Base-by-base conservation (phyloP, 495 filamentous ascomycete genomes). In the Neurospora intermedia region DNA sequence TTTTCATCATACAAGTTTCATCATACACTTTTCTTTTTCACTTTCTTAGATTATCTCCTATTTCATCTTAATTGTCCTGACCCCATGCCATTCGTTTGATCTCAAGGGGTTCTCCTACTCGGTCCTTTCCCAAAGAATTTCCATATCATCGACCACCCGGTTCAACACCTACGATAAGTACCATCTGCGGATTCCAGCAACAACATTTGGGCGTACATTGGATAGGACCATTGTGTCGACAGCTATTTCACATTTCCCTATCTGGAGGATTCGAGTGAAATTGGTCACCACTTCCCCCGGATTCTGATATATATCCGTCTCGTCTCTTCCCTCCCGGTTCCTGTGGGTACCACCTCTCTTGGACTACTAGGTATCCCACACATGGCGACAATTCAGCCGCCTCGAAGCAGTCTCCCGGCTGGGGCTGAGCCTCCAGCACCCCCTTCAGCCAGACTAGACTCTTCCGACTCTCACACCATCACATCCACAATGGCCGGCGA, bases 401-500 rank as follows among this genome's bases (percentile, higher is more conserved):
- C 54, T 66, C 54, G 13, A 66, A 66, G 27, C 54, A 66, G 54
- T 9, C 16, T 66, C 27, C 54, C 54, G 27, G 27, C 54, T 35
- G 54, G 15, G 54, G 54, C 23, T 66, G 54, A 66, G 54, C 54
- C 15, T 66, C 54, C 54, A 66, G 27, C 13, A 66, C 15, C 54
- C 27, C 15, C 9, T 18, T 8, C 23, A 31, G 18, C 23, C 27
- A 66, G 15, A 15, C 54, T 66, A 66, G 31, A 15, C 54, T 66
- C 54, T n/a, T 43, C 71, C 18, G n/a, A 4, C 27, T 38, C 66
- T 39, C 23, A 6, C 27, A 39, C 4, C 35, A 42, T 27, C 38
- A n/a, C 72, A 45, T 70, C 15, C 27, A 31, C 69, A 43, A 77
- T 77, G 75, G 73, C 59, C 45, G 71, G 72, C 10, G 75, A 73